phyloP scores from a whole-genome alignment of 495 filamentous ascomycete species.

The Penicillium steckii region DNA sequence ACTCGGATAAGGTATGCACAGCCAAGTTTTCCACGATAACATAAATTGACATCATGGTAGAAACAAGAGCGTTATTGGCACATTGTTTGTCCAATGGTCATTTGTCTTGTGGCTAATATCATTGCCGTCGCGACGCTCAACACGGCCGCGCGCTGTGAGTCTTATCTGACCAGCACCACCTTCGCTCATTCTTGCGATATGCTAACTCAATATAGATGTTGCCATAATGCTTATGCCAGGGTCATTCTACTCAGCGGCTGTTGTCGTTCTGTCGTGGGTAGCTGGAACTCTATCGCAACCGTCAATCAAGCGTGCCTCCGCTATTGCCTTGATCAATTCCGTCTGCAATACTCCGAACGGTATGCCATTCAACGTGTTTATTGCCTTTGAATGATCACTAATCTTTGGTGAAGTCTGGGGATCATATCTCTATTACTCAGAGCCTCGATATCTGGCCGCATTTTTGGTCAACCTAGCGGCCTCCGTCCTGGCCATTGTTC shows the following conservation, averaged over 20 bases:
- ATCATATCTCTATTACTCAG: conserved; percentile 11
- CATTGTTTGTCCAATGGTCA: conserved; percentile 6
- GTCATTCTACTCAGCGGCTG: conserved; percentile 9
- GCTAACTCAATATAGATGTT: conserved; percentile 7
- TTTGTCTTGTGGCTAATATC: conserved; percentile 11
- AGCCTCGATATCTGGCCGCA: conserved; percentile 12
- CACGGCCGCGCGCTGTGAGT: conserved; percentile 13
- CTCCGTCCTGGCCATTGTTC: conserved; percentile 7
- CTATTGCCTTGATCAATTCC: conserved; percentile 15
- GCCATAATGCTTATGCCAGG: conserved; percentile 18
- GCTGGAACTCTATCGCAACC: conserved; percentile 11
- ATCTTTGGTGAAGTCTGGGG: too few relatives aligned
- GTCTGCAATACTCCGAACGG: conserved; percentile 16
- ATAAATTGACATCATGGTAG: background rate
- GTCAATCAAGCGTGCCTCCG: conserved; percentile 13
- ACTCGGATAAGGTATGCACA: conserved; percentile 12
- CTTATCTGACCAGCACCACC: background rate
- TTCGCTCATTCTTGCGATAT: background rate
- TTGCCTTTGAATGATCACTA: too few relatives aligned
- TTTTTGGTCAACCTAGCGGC: conserved; percentile 12
- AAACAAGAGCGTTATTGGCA: conserved; percentile 17
- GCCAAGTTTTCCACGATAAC: background rate
- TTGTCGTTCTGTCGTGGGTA: conserved; percentile 14
- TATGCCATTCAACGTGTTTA: conserved; percentile 3
- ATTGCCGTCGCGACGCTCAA: conserved; percentile 14